phyloP scores from a whole-genome alignment of 1,284 basidiomycete species.

The Trametes hirsuta region DNA sequence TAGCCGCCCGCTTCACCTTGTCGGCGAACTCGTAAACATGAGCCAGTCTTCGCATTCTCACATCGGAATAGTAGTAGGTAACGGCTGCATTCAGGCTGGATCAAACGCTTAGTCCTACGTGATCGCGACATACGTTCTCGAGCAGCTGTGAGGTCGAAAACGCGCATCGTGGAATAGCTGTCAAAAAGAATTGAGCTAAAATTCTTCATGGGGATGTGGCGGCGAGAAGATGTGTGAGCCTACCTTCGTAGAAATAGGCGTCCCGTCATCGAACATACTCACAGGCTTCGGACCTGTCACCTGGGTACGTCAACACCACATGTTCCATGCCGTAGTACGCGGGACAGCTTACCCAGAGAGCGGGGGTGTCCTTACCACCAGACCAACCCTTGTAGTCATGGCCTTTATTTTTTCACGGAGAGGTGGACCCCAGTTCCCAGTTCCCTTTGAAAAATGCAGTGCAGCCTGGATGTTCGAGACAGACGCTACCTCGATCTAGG shows the following conservation, averaged over 20 bases:
- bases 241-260: neutral
- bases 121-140: constrained; percentile 29
- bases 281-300: constrained; percentile 33
- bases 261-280: neutral
- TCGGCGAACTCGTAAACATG: constrained; percentile 38
- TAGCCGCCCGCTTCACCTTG: constrained; percentile 34
- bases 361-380: constrained; percentile 33
- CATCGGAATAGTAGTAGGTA: neutral
- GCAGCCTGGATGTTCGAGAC: constrained; percentile 37
- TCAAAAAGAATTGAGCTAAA: neutral
- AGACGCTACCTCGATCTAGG: constrained; percentile 37
- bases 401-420: constrained; percentile 45
- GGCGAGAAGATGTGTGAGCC: neutral
- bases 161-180: constrained; percentile 26
- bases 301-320: constrained; percentile 8
- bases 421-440: constrained; percentile 40
- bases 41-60: constrained; percentile 26
- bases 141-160: constrained; percentile 33
- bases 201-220: no score
- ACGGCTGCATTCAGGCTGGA: neutral
- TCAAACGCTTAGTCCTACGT: constrained; percentile 30
- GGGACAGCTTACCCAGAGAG: constrained; percentile 37
- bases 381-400: constrained; percentile 47
- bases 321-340: neutral
- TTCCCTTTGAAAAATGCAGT: constrained; percentile 36